Base-by-base conservation (phyloP, 148 eudicot genomes). In the Limonium bicolor region DNA sequence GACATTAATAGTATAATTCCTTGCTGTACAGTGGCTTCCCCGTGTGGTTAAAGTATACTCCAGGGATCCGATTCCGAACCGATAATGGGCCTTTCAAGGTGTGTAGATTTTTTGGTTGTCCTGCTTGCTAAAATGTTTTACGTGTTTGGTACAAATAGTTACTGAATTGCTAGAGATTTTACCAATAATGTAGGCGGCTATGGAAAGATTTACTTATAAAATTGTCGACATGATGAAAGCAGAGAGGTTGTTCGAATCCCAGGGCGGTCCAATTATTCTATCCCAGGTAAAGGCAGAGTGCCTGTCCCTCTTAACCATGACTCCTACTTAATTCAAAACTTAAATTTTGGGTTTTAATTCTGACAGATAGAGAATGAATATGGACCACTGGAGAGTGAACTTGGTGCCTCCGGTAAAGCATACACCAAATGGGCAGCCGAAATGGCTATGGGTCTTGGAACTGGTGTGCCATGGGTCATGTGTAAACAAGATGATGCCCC, bases 401-500 rank as follows among this genome's bases (percentile, higher is more conserved):
- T 61, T 4, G 97, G 97, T 19, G 87, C 71, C 37, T 69, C 84
- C 7, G 95, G 78, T 40, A 39, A 46, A 56, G 60, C 72, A 31
- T 88, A 88, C 60, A 25, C 86, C n/a, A 44, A 70, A 48, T 88
- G 97, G 97, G 95, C 95, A 36, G 94, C 97, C 3, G 65, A 74
- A 50, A 80, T 88, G 95, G 97, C 95, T 13, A 56, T 80, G 16
- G 80, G 65, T 38, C 75, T 72, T n/a, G 59, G 61, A 46, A 84
- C 93, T 4, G 97, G 95, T 37, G 95, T 84, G 20, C 97, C 97
- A 24, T 88, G 97, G 97, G 65, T 84, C 54, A 88, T 88, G 97
- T 88, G 97, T 75, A 79, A 84, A 70, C 95, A 88, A 58, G 86
- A 77, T 48, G 97, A 84, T 72, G 95, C 97, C 21, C 97, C 95